Base-by-base conservation (phyloP, 2,329 filamentous ascomycete species). In the Lomentospora prolificans region DNA sequence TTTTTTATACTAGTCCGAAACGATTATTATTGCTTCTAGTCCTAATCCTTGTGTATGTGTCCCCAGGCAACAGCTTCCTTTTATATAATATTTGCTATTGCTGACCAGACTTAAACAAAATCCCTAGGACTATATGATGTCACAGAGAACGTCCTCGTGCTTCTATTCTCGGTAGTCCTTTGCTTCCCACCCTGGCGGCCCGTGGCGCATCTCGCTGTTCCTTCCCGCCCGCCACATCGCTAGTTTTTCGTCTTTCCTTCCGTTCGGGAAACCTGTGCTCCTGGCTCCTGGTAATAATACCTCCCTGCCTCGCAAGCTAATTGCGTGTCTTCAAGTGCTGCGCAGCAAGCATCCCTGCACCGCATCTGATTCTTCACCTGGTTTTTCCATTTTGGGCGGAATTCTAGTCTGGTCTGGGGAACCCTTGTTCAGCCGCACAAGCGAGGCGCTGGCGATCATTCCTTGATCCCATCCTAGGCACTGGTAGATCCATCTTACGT, bases 91-190 rank as follows among this genome's bases (percentile, higher is more conserved):
- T n/a, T n/a, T n/a, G n/a, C n/a, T n/a, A n/a, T n/a, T n/a, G n/a
- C n/a, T n/a, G n/a, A n/a, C n/a, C n/a, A n/a, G n/a, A n/a, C n/a
- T n/a, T n/a, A n/a, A n/a, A n/a, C n/a, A n/a, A n/a, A n/a, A n/a
- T n/a, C n/a, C n/a, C n/a, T n/a, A 41, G 36, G 36, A 19, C 36
- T n/a, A 41, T 41, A 41, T 22, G 44, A 48, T 48, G 44, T 48
- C 44, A 48, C 19, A 22, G 17, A 41, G 44, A 48, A 22, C 6
- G 17, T 9, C 10, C 8, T 48, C 22, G 44, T 48, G 44, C 44
- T 48, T 48, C 44, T 48, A 48, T 48, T 48, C 44, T 27, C 44
- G 44, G 44, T 48, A 48, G 22, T 48, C 30, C 30, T 33, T 12
- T 12, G 30, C 12, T 6, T 48, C 44, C 17, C 17, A 22, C 44